Conservation (phyloP, 768 basidiomycete genomes). For the Agrocybe praecox region DNA sequence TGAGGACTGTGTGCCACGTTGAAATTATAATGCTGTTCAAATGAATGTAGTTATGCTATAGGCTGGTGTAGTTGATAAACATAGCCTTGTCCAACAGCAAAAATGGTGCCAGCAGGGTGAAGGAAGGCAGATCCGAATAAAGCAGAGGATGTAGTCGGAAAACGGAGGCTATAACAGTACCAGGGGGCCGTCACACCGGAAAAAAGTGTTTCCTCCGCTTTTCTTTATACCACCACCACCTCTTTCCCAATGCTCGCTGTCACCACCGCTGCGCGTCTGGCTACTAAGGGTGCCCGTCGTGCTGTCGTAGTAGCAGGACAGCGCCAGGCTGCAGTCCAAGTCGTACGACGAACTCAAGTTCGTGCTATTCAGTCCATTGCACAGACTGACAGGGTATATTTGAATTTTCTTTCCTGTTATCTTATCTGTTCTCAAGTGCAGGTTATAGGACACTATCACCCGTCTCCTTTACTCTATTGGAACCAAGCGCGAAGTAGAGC, state of each 20-base stretch:
- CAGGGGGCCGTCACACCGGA: slow-evolving; percentile 14
- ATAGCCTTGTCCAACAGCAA: too few species aligned
- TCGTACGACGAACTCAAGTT: slow-evolving; percentile 36
- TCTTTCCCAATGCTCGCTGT: slow-evolving; percentile 35
- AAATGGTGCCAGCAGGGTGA: too few species aligned
- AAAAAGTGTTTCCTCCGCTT: slow-evolving; percentile 14
- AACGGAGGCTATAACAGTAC: slow-evolving; percentile 12
- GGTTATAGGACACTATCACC: slow-evolving; percentile 88
- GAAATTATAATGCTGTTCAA: too few species aligned
- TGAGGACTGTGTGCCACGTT: too few species aligned
- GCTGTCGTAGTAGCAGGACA: slow-evolving; percentile 51
- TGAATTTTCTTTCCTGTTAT: not conserved
- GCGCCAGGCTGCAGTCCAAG: slow-evolving; percentile 45
- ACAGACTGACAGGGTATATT: slow-evolving; percentile 73
- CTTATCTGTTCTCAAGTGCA: not conserved
- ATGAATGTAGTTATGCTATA: too few species aligned
- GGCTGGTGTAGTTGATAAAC: too few species aligned
- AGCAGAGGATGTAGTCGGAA: slow-evolving; percentile 18
- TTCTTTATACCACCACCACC: slow-evolving; percentile 15
- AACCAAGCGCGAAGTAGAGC: slow-evolving; percentile 95
- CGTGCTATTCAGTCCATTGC: slow-evolving; percentile 62
- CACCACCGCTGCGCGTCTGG: slow-evolving; percentile 35
- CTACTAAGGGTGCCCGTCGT: slow-evolving; percentile 40
- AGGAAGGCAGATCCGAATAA: slow-evolving; percentile 13
- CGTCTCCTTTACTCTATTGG: slow-evolving; percentile 96